phyloP scores from a whole-genome alignment of 768 basidiomycete species.

The Macrolepiota dolichaula region DNA sequence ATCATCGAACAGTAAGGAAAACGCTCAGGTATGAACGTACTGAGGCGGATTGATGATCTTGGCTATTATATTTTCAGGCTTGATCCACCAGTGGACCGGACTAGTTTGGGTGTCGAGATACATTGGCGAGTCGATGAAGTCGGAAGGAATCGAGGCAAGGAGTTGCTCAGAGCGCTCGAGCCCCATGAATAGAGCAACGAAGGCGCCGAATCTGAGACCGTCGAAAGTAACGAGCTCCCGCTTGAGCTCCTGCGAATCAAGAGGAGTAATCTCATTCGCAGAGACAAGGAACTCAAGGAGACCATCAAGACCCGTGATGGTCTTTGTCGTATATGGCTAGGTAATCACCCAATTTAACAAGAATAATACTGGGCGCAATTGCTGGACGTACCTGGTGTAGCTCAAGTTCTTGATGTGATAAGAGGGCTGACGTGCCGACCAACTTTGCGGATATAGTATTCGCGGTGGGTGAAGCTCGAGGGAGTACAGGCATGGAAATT shows the following conservation, averaged over 20 bases:
- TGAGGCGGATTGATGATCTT: not conserved
- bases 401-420: not conserved
- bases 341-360: not conserved
- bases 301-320: not conserved
- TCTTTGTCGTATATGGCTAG: not conserved
- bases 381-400: not conserved
- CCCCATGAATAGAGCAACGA: not conserved
- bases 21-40: not conserved
- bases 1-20: not conserved
- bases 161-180: not conserved
- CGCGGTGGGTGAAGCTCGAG: not conserved
- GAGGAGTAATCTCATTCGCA: not conserved
- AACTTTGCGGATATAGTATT: not conserved
- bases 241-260: not conserved
- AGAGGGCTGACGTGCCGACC: not conserved
- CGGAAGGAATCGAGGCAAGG: not conserved
- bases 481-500: not conserved
- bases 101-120: not conserved
- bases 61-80: not conserved
- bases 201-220: not conserved
- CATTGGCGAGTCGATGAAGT: not conserved
- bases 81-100: not conserved
- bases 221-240: not conserved
- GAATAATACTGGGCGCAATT: not conserved
- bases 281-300: not conserved